phyloP scores from a whole-genome alignment of 129 eudicot genomes.

The Scalesia atractyloides region DNA sequence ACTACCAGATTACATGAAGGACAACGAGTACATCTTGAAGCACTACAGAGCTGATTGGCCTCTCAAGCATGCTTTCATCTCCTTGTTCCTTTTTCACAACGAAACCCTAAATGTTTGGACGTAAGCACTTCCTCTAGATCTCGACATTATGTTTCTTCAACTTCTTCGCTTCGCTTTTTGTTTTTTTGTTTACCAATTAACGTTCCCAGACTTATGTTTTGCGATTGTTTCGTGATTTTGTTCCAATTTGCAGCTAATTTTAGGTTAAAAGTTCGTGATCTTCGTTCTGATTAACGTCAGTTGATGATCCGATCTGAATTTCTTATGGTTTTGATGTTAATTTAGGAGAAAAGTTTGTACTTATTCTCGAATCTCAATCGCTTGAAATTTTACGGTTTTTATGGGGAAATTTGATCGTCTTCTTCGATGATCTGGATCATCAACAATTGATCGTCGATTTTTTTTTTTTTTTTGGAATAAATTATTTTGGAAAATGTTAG shows the following conservation, averaged over 20 bases:
- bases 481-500: background rate
- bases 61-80: conserved; percentile 69
- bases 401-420: background rate
- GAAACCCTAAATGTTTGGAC: conserved; percentile 97
- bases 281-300: no score
- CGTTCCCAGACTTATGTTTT: no score
- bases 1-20: conserved; percentile 92
- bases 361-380: background rate
- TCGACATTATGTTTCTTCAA: background rate
- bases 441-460: conserved; percentile 6
- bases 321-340: no score
- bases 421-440: background rate
- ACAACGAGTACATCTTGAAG: conserved; percentile 76
- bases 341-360: conserved; percentile 5
- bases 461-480: background rate
- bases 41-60: conserved; percentile 91
- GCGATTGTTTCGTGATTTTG: no score
- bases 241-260: no score
- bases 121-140: conserved; percentile 43
- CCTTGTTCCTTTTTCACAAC: conserved; percentile 84
- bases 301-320: no score
- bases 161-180: background rate
- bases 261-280: no score
- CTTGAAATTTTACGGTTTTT: conserved; percentile 5
- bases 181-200: no score